phyloP scores from a whole-genome alignment of 768 basidiomycete genomes.

The Leccinum fibrillosum region DNA sequence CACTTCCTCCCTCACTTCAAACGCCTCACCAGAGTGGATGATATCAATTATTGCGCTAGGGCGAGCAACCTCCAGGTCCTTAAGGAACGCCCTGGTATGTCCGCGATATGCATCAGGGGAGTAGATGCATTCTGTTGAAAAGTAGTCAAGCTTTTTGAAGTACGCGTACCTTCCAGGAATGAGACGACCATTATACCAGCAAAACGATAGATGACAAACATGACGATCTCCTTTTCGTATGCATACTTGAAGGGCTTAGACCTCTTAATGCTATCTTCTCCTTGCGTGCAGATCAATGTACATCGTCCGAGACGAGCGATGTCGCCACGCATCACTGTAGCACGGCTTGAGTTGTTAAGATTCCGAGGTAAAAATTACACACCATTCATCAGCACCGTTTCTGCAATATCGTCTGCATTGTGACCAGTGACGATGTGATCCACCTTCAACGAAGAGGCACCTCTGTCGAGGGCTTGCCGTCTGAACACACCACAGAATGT shows the following conservation, averaged over 20 bases:
- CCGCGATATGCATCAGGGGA: slow-evolving; percentile 98
- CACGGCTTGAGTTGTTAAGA: background rate
- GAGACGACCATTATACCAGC: slow-evolving; percentile 8
- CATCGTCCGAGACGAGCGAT: slow-evolving; percentile 92
- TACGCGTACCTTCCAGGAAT: slow-evolving; percentile 80
- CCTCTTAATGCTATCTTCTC: slow-evolving; percentile 93
- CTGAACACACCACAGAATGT: slow-evolving; percentile 99
- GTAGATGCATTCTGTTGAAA: slow-evolving; percentile 99
- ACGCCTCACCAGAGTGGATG: slow-evolving; percentile 93
- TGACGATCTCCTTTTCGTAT: slow-evolving; percentile 99
- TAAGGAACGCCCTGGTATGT: slow-evolving; percentile 90
- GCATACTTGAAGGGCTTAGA: slow-evolving; percentile 99
- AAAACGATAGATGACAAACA: slow-evolving; percentile 48
- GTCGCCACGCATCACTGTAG: slow-evolving; percentile 93
- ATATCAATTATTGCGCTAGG: slow-evolving; percentile 98
- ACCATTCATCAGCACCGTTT: slow-evolving; percentile 99
- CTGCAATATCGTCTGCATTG: slow-evolving; percentile 98
- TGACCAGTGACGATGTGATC: slow-evolving; percentile 99
- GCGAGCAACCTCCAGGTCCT: slow-evolving; percentile 90
- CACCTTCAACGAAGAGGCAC: slow-evolving; percentile 82
- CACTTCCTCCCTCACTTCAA: slow-evolving; percentile 82
- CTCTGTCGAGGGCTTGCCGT: slow-evolving; percentile 93
- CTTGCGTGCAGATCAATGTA: slow-evolving; percentile 91
- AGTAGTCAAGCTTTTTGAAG: slow-evolving; percentile 98
- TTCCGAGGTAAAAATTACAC: slow-evolving; percentile 28